These are phyloP conservation scores for Candida adriatica DNA, from an alignment of 805 yeast genomes.

Conservation along the genomic window DNA sequence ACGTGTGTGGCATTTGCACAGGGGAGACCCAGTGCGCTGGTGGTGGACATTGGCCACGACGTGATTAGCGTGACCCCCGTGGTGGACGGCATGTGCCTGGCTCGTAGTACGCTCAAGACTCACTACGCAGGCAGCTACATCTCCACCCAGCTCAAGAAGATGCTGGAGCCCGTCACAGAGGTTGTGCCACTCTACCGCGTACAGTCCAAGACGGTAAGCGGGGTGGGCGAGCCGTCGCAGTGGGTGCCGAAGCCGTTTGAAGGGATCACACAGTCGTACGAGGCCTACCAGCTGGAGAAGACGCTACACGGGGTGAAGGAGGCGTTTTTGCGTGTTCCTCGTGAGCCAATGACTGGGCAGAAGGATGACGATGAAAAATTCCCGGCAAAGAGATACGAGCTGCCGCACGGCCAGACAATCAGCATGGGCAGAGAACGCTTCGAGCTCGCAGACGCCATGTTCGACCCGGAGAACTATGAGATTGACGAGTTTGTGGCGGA, in stretches of 20 bases:
- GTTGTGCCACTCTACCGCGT: slow-evolving; percentile 44
- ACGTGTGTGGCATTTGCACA: slow-evolving; percentile 84
- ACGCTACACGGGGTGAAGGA: slow-evolving; percentile 73
- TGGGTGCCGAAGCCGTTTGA: slow-evolving; percentile 19
- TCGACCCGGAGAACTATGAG: slow-evolving; percentile 48
- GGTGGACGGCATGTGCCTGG: slow-evolving; percentile 71
- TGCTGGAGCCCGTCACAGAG: slow-evolving; percentile 30
- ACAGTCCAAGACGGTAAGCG: slow-evolving; percentile 33
- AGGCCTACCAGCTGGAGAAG: slow-evolving; percentile 47
- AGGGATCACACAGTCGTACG: slow-evolving; percentile 35
- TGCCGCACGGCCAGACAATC: slow-evolving; percentile 68
- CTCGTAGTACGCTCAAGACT: slow-evolving; percentile 64
- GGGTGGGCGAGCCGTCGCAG: slow-evolving; percentile 28
- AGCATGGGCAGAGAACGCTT: slow-evolving; percentile 56
- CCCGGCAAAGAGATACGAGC: slow-evolving; percentile 50
- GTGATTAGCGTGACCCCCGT: slow-evolving; percentile 72
- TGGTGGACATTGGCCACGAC: slow-evolving; percentile 83
- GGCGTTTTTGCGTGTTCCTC: slow-evolving; percentile 45
- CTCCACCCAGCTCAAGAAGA: slow-evolving; percentile 42
- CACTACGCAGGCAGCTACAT: slow-evolving; percentile 68
- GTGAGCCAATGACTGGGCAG: slow-evolving; percentile 30
- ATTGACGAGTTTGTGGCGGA: slow-evolving; percentile 31
- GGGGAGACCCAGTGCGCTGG: slow-evolving; percentile 81
- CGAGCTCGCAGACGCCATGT: slow-evolving; percentile 64
- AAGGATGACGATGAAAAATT: slow-evolving; percentile 21